Conservation (phyloP, 2,329 filamentous ascomycete species). For the Cladobotryum mycophilum region DNA sequence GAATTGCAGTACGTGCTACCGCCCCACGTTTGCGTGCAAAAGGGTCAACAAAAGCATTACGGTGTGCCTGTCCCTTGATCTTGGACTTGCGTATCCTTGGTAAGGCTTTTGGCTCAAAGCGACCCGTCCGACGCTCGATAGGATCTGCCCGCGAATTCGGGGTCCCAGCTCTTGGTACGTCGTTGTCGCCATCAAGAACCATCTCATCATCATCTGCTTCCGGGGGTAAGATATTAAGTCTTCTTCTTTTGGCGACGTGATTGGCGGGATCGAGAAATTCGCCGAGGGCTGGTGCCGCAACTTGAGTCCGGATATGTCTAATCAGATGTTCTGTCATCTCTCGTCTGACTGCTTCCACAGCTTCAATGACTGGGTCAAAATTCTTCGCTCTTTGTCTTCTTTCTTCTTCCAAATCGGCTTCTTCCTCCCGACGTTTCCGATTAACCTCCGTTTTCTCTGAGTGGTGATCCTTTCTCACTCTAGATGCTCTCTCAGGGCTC, state of each 20-base stretch:
- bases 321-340: constrained; percentile 85
- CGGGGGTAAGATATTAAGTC: constrained; percentile 68
- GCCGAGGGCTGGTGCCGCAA: constrained; percentile 74
- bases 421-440: constrained; percentile 62
- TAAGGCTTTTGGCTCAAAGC: constrained; percentile 53
- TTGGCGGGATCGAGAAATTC: constrained; percentile 77
- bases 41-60: constrained; percentile 60
- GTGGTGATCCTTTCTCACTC: constrained; percentile 17
- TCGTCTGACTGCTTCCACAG: constrained; percentile 67
- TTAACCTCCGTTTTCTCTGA: constrained; percentile 61
- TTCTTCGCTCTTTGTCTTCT: constrained; percentile 81
- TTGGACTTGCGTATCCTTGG: constrained; percentile 70
- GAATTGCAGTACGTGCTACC: constrained; percentile 54
- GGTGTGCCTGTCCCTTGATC: constrained; percentile 45
- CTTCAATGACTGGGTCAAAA: constrained; percentile 83
- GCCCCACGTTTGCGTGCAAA: constrained; percentile 59
- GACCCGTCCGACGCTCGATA: constrained; percentile 53
- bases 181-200: constrained; percentile 52
- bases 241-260: constrained; percentile 71
- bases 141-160: constrained; percentile 58
- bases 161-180: constrained; percentile 57
- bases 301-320: constrained; percentile 79
- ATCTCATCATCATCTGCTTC: constrained; percentile 49
- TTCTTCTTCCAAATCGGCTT: constrained; percentile 80
- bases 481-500: constrained; percentile 25